Evolutionary conservation across 2,329 filamentous ascomycete genomes (phyloP), one percentile per base, ranked within the genome.

Genomic region (Aspergillus tanneri): DNA sequence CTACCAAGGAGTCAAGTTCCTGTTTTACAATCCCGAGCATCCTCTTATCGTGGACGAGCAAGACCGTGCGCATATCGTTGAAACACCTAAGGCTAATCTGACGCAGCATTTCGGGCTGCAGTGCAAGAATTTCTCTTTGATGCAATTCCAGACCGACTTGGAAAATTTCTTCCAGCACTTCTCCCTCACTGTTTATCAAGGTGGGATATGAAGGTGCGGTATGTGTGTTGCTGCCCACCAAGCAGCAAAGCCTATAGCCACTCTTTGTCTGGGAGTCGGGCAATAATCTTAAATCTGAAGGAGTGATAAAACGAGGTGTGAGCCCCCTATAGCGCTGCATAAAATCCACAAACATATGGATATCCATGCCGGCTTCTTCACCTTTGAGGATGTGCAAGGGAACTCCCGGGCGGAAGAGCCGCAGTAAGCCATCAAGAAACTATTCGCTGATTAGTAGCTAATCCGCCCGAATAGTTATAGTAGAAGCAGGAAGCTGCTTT

Each of bases 1-100:
- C 16, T 4, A 62, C 55, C 7, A 69, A 27, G 10, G n/a, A 21
- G 3, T 39, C 22, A 2, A 56, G 22, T 10, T 61, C 54, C 43
- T 70, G 51, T n/a, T 58, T 45, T 21, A 69, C 52, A 27, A 72
- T 53, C 4, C 68, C 61, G 3, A 69, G 52, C 54, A 69, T 64
- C 24, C 66, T 27, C 50, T 68, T 69, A 30, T 69, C 66, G 30
- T 68, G 65, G 3, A 59, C 56, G 2, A 69, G 53, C 5, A 65
- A 49, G 0, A 68, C 53, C 2, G 59, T 63, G 10, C 66, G 59
- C 41, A 69, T 55, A 28, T 69, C 65, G 35, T 70, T 68, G 21
- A 65, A 60, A 30, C 64, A 65, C 5, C 58, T 47, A 3, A 61
- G 37, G 3, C 55, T 56, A 6, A 69, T 25, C 10, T 65, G 57